Evolutionary conservation across 805 yeast genomes (phyloP).

Genomic region (Sugiyamaella americana): DNA sequence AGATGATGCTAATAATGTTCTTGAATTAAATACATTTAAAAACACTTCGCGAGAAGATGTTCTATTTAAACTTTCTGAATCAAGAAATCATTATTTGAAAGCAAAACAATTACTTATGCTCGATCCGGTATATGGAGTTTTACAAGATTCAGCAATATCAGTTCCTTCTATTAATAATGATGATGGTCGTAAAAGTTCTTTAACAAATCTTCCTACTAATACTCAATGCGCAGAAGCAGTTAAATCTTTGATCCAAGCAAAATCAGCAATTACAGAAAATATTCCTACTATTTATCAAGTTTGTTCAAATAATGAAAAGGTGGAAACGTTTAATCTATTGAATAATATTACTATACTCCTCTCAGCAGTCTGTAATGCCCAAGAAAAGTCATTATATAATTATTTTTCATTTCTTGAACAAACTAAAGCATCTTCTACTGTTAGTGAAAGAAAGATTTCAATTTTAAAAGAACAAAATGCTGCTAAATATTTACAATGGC

Average conservation of each 20-base stretch:
- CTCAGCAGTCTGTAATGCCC: slow-evolving; percentile 10
- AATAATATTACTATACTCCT: slow-evolving; percentile 12
- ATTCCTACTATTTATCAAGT: neutral
- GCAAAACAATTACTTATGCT: slow-evolving; percentile 20
- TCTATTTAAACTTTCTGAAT: slow-evolving; percentile 13
- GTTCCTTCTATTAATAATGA: slow-evolving; percentile 32
- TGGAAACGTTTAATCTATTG: slow-evolving; percentile 11
- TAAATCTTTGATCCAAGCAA: slow-evolving; percentile 3
- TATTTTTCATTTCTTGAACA: neutral
- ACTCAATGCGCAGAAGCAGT: slow-evolving; percentile 6
- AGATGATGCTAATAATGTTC: slow-evolving; percentile 11
- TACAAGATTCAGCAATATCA: slow-evolving; percentile 47
- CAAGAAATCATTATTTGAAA: slow-evolving; percentile 14
- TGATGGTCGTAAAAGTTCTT: too few relatives aligned
- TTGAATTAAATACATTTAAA: slow-evolving; percentile 1
- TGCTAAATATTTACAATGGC: neutral
- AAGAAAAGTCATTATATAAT: neutral
- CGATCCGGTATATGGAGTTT: slow-evolving; percentile 46
- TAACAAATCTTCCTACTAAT: neutral
- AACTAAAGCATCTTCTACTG: slow-evolving; percentile 3
- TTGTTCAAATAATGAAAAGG: slow-evolving; percentile 16
- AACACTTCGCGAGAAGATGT: slow-evolving; percentile 9
- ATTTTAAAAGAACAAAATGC: neutral
- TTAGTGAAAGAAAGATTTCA: slow-evolving; percentile 7
- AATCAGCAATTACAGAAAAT: slow-evolving; percentile 4